Conservation (phyloP, 2,329 filamentous ascomycete genomes). For the Apiospora malaysiana region DNA sequence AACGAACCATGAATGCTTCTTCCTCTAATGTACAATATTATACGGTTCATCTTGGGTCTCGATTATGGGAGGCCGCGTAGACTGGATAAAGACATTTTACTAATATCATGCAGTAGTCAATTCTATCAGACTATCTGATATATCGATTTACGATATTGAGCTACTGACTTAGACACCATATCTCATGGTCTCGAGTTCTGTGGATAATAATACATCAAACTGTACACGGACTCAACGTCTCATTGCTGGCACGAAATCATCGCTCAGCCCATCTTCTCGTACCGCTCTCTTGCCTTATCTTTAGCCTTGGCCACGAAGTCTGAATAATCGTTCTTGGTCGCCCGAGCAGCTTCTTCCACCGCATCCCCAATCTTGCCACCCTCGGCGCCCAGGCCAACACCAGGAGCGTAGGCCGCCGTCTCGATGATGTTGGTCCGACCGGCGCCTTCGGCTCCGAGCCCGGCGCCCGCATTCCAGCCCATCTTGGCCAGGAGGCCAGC, state of each 20-base stretch:
- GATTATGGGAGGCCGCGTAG: background rate
- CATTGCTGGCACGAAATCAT: background rate
- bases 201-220: background rate
- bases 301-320: constrained; percentile 70
- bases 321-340: constrained; percentile 64
- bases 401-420: constrained; percentile 69
- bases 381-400: constrained; percentile 72
- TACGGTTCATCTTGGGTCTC: background rate
- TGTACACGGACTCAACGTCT: constrained; percentile 17
- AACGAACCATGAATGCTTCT: background rate
- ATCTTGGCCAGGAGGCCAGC: constrained; percentile 74
- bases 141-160: background rate
- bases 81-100: background rate
- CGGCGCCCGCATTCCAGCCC: constrained; percentile 71
- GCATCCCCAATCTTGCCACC: constrained; percentile 75
- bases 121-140: background rate
- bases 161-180: background rate
- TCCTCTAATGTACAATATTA: background rate
- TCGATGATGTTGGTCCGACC: constrained; percentile 69
- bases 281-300: constrained; percentile 71
- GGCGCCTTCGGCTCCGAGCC: constrained; percentile 66
- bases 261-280: constrained; percentile 56
- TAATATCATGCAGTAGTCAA: background rate
- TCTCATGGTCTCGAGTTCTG: background rate
- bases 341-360: constrained; percentile 64